Base-by-base conservation (phyloP, 1,284 basidiomycete species). In the Cryptococcus sp. region DNA sequence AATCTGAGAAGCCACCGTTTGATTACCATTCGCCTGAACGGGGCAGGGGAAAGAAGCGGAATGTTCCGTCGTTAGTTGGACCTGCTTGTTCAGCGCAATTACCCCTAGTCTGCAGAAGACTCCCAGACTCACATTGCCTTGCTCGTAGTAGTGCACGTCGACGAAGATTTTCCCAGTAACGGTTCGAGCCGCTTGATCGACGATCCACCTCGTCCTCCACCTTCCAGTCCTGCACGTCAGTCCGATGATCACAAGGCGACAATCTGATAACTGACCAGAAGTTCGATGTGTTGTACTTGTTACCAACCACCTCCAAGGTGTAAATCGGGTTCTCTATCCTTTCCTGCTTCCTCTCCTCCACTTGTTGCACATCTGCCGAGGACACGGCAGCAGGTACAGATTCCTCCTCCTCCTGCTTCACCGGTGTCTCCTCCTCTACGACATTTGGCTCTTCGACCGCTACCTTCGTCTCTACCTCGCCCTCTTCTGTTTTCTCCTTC, bases 101-200 rank as follows among this genome's bases (percentile, higher is more conserved):
- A 34, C 16, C n/a, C 5, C 25, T 3, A 25, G 6, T 28, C 41
- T 21, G 21, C 5, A 16, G 3, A 14, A 19, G 19, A 2, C 16
- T 33, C 19, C 22, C 26, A n/a, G 10, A 68, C 79, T 51, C 54
- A 91, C 92, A 66, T 93, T 93, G 62, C 90, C 92, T 72, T 94
- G 90, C 71, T 97, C 92, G 65, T 91, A 97, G 68, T 97, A 97
- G 70, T 97, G 92, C 22, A 94, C 85, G 63, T 91, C 87, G 40
- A 90, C 80, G 19, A 84, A 74, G 24, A 92, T 81, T 56, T 76
- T 82, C 0, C 90, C 76, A 5, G 53, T 50, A 11, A 78, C 61
- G 7, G 46, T 58, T 12, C 61, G 58, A 26, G 60, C 60, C 5
- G 60, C 61, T 11, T 70, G 54, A 54, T 78, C 74, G n/a, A 77